Evolutionary conservation across 495 filamentous ascomycete species (phyloP), one percentile per base, ranked within the genome.

Genomic region (Lophiostoma macrostomum): DNA sequence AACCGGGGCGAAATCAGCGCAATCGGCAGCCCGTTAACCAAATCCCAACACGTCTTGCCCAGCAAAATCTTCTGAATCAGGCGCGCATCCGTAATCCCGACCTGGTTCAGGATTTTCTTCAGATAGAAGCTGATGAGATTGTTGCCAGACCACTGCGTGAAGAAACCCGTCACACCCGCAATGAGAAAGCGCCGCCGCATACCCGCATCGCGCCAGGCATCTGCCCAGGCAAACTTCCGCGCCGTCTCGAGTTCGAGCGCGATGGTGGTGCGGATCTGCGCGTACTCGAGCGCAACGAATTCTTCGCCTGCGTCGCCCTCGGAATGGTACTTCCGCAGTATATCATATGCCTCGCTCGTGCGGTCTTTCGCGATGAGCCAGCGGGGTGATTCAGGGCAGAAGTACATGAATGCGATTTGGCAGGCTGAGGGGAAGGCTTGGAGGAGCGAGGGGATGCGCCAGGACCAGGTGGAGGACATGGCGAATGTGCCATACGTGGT

Each of bases 371-470:
- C 73, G 56, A 86, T 81, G 18, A 34, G 18, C 45, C 43, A 50
- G 8, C 32, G 11, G 13, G 81, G 82, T 1, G 77, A 80, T 63
- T 83, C 77, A n/a, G 76, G 75, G 8, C 81, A 66, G 57, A 79
- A 74, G 70, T 72, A 82, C 47, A 83, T 74, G 52, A 67, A 69
- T 39, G 69, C 28, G 43, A 79, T 56, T 67, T 75, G 75, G 43
- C 5, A 19, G 11, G 24, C 13, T 4, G 43, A 37, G 5, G 24
- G 27, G 43, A 47, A 5, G 12, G 27, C 27, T 19, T 47, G 43
- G 6, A 47, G 18, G 10, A 47, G 27, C 12, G 12, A 14, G 5
- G 43, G 43, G 27, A 47, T 36, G 6, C 27, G 5, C 43, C 43
- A 47, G 10, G 24, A 35, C 43, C 43, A 47, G 43, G 5, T 44